Percentiles rank a stretch among this genome's conserved stretches.
These are phyloP conservation scores for Peniophora sp. DNA, from an alignment of 1,284 basidiomycete species.

Conservation along the genomic window DNA sequence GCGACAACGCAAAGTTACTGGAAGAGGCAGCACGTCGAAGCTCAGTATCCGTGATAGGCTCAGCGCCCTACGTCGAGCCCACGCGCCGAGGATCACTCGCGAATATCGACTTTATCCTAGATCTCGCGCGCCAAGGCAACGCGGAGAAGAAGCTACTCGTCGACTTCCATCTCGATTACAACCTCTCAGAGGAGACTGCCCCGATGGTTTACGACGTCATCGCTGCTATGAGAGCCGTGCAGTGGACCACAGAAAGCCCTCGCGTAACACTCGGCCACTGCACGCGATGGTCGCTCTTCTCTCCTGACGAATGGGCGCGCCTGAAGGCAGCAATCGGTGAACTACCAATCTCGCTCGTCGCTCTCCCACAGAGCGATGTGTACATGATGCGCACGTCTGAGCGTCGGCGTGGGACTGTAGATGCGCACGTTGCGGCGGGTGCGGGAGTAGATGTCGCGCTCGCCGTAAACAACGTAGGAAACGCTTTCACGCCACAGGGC, in stretches of 20 bases:
- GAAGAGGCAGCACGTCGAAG: slow-evolving; percentile 25
- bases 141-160: slow-evolving; percentile 29
- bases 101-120: slow-evolving; percentile 48
- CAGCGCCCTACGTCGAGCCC: slow-evolving; percentile 57
- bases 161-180: slow-evolving; percentile 65
- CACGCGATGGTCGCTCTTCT: slow-evolving; percentile 48
- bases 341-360: slow-evolving; percentile 45
- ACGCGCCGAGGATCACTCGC: slow-evolving; percentile 34
- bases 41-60: slow-evolving; percentile 45
- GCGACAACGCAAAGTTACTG: slow-evolving; percentile 38
- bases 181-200: slow-evolving; percentile 38
- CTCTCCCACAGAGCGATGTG: slow-evolving; percentile 54
- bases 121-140: slow-evolving; percentile 23
- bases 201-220: slow-evolving; percentile 52
- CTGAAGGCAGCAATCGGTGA: slow-evolving; percentile 22
- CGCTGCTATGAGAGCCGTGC: slow-evolving; percentile 21
- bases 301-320: slow-evolving; percentile 34
- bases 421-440: slow-evolving; percentile 37
- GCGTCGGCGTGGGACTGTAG: slow-evolving; percentile 36
- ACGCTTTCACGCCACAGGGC: slow-evolving; percentile 62
- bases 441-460: slow-evolving; percentile 44
- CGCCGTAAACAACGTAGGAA: slow-evolving; percentile 57
- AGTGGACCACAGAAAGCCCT: slow-evolving; percentile 10
- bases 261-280: slow-evolving; percentile 51
- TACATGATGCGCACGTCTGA: slow-evolving; percentile 52